Evolutionary conservation across 768 basidiomycete genomes (phyloP).

Genomic region (Tulasnella sp.): DNA sequence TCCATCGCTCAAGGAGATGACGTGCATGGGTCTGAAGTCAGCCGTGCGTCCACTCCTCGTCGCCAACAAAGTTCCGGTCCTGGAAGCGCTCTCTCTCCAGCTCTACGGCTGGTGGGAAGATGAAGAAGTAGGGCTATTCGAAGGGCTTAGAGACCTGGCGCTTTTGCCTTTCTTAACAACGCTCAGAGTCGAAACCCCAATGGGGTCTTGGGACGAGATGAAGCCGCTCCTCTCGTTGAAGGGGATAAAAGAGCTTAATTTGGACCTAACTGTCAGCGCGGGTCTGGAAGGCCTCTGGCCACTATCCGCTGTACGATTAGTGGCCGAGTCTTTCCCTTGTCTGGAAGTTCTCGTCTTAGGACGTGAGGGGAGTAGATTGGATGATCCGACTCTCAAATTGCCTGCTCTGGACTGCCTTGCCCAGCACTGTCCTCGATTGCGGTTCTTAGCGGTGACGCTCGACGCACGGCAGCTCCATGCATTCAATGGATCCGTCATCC

Average conservation of each 20-base stretch:
- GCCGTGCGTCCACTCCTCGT: not conserved
- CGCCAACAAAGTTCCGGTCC: not conserved
- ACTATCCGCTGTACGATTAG: not conserved
- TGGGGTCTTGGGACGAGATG: not conserved
- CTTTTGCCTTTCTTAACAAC: not conserved
- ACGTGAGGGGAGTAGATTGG: not conserved
- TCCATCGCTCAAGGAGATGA: not conserved
- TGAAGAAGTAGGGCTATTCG: not conserved
- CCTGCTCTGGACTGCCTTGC: not conserved
- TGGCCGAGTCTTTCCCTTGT: not conserved
- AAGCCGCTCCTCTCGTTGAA: not conserved
- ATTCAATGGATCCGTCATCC: not conserved
- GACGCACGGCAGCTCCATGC: not conserved
- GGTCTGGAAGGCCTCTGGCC: not conserved
- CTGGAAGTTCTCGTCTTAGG: slow-evolving; percentile 7
- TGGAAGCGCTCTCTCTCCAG: not conserved
- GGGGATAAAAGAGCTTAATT: not conserved
- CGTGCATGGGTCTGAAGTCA: not conserved
- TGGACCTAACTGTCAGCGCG: not conserved
- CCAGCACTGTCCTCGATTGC: not conserved
- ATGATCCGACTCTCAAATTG: not conserved
- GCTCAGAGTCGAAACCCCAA: not conserved
- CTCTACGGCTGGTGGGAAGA: not conserved
- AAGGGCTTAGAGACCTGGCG: not conserved
- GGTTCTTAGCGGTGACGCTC: not conserved